Evolutionary conservation across 2,329 filamentous ascomycete genomes (phyloP), one percentile per base, ranked within the genome.

Genomic region (Parasarocladium wereldwijsianum): DNA sequence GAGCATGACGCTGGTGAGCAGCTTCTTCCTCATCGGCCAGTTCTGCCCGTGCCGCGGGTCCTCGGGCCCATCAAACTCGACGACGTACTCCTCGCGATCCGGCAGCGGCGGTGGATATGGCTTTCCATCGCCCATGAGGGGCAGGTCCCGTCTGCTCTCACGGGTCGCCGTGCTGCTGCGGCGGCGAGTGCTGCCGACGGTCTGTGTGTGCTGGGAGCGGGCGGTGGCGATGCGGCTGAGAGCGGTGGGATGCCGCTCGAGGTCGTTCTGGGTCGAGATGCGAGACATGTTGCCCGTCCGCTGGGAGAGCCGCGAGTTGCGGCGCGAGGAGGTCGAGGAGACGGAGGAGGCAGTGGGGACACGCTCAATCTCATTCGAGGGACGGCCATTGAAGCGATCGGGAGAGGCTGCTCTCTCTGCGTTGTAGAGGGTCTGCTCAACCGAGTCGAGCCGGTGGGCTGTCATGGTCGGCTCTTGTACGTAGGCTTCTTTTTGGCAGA

Each of bases 11-110:
- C 73, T 70, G 1, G 76, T 81, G 4, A 68, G 42, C 22, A 84
- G 29, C 72, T 93, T 93, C 60, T 81, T 86, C 46, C 58, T 69
- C 32, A 80, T 45, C 0, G 79, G 66, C 85, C 85, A 93, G 49
- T 93, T 93, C 55, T 87, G 80, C 1, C 83, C 78, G 51, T 93
- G 84, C 36, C 86, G 46, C 3, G 84, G 84, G 44, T 93, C 85
- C 38, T 85, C 66, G 2, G 73, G 76, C 0, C 84, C 85, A 41
- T 86, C 77, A 45, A 93, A 93, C 51, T 84, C 80, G 24, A 86
- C 80, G 1, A 85, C 78, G 45, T 86, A 87, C 38, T 81, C 72
- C 42, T 86, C 80, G 41, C 66, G 63, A 10, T 74, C 70, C 2
- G 79, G 78, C 24, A 86, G 48, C 1, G 58, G 61, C 4, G 79